These are phyloP conservation scores for Kwoniella sp. DNA, from an alignment of 768 basidiomycete species.

Conservation along the genomic window DNA sequence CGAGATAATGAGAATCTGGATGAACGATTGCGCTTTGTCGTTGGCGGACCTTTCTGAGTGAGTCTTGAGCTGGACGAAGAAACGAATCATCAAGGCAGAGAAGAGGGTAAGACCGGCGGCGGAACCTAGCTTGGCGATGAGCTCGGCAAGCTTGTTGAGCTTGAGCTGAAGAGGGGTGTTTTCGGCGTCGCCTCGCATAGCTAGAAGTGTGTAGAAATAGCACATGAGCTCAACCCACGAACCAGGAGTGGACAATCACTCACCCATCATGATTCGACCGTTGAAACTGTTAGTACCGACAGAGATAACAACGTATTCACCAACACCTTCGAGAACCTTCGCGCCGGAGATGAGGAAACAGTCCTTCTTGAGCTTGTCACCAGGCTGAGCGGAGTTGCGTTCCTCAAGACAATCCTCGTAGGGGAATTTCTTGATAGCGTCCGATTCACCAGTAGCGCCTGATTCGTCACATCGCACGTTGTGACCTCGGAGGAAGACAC, in stretches of 20 bases:
- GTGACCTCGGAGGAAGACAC: slow-evolving; percentile 87
- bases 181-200: slow-evolving; percentile 81
- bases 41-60: slow-evolving; percentile 69
- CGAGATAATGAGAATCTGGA: slow-evolving; percentile 89
- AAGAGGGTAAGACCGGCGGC: slow-evolving; percentile 81
- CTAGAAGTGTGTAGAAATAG: slow-evolving; percentile 57
- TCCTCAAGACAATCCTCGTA: slow-evolving; percentile 73
- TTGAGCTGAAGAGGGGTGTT: slow-evolving; percentile 92
- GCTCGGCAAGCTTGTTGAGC: slow-evolving; percentile 87
- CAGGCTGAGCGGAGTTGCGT: slow-evolving; percentile 55
- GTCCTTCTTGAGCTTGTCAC: slow-evolving; percentile 68
- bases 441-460: slow-evolving; percentile 93
- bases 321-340: slow-evolving; percentile 93
- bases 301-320: slow-evolving; percentile 85
- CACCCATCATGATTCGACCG: slow-evolving; percentile 97
- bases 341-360: slow-evolving; percentile 89
- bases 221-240: not conserved
- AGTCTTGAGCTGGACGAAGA: slow-evolving; percentile 82
- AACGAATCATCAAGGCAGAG: slow-evolving; percentile 82
- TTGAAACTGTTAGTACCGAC: slow-evolving; percentile 93
- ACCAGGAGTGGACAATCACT: slow-evolving; percentile 41
- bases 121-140: slow-evolving; percentile 89
- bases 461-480: slow-evolving; percentile 95
- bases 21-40: slow-evolving; percentile 85
- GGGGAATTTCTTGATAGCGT: slow-evolving; percentile 84